phyloP scores from a whole-genome alignment of 345 rosid genomes.

The Passiflora organensis region DNA sequence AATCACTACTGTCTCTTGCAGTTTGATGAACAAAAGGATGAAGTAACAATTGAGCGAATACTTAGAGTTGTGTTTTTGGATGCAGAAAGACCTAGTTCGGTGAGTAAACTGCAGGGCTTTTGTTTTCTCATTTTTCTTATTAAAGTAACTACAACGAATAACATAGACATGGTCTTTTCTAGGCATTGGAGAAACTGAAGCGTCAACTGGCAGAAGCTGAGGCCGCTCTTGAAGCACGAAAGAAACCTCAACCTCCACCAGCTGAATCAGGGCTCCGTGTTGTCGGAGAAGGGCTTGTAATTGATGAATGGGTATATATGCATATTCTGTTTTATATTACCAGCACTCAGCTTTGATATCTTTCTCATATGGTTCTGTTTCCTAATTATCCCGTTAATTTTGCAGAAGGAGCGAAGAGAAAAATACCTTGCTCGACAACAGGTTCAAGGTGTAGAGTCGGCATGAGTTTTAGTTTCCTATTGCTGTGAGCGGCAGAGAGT shows the following conservation, averaged over 20 bases:
- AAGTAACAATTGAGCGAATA: constrained; percentile 25
- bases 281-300: constrained; percentile 31
- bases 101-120: constrained; percentile 9
- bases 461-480: constrained; percentile 8
- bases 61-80: constrained; percentile 26
- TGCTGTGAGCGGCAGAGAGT: background rate
- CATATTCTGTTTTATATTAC: too few species aligned
- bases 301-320: constrained; percentile 39
- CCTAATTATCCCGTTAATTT: background rate
- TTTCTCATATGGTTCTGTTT: background rate
- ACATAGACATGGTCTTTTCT: background rate
- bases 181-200: constrained; percentile 31
- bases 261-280: constrained; percentile 19
- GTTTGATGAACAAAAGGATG: constrained; percentile 32
- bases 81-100: constrained; percentile 19
- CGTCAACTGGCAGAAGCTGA: constrained; percentile 29
- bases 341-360: background rate
- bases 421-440: constrained; percentile 89
- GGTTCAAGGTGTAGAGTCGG: constrained; percentile 44
- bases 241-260: constrained; percentile 24
- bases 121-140: background rate
- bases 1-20: constrained; percentile 5
- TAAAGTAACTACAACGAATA: background rate
- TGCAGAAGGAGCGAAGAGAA: constrained; percentile 93
- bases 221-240: constrained; percentile 22